A percentile compares a stretch with the other conserved stretches of the same genome.
These are phyloP conservation scores for Xylaria scruposa DNA, from an alignment of 495 filamentous ascomycete species.

Conservation along the genomic window DNA sequence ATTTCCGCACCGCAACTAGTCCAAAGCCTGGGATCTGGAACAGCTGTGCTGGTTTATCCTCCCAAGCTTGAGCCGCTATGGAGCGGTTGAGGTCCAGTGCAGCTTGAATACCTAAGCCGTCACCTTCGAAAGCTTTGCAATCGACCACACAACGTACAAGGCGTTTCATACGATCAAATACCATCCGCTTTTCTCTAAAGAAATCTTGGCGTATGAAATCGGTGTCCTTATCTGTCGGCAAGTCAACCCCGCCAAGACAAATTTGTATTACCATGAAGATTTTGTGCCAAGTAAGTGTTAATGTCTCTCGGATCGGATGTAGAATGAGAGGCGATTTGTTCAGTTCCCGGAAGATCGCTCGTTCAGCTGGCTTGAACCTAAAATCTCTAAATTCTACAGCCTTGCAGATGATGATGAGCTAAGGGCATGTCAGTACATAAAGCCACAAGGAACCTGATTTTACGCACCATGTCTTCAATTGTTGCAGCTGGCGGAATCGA, in stretches of 20 bases:
- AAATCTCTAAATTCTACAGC: constrained; percentile 69
- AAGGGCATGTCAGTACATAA: constrained; percentile 42
- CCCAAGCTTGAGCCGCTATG: constrained; percentile 83
- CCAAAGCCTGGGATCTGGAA: constrained; percentile 89
- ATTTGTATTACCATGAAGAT: constrained; percentile 85
- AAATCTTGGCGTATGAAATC: constrained; percentile 67
- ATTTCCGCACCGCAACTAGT: constrained; percentile 75
- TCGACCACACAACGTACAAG: constrained; percentile 86
- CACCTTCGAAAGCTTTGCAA: constrained; percentile 72
- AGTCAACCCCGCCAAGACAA: constrained; percentile 77
- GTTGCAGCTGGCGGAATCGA: constrained; percentile 64
- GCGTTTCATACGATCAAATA: constrained; percentile 78
- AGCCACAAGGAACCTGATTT: constrained; percentile 7
- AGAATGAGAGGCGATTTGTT: constrained; percentile 76
- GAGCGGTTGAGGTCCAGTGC: constrained; percentile 82
- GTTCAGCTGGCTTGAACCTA: constrained; percentile 76
- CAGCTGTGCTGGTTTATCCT: constrained; percentile 81
- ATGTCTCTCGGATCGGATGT: constrained; percentile 80
- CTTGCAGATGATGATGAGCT: constrained; percentile 72
- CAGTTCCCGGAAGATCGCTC: constrained; percentile 77
- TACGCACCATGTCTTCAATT: constrained; percentile 74
- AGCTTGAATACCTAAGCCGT: constrained; percentile 69
- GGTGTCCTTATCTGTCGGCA: constrained; percentile 67
- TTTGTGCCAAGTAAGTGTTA: constrained; percentile 78
- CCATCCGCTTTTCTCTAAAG: constrained; percentile 68